Evolutionary conservation across 495 filamentous ascomycete genomes (phyloP).

Genomic region (Penicillium argentinense): DNA sequence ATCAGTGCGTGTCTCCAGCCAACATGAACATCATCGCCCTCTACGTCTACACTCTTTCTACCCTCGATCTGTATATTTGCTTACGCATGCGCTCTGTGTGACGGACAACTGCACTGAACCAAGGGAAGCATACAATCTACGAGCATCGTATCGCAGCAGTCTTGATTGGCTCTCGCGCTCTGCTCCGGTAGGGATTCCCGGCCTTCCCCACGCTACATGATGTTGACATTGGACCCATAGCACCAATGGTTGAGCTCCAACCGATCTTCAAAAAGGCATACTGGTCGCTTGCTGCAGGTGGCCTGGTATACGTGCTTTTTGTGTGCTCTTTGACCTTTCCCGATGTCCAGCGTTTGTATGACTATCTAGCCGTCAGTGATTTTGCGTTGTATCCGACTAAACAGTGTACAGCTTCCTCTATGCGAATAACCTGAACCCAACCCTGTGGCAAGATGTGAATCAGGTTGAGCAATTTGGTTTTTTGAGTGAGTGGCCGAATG

Average conservation of each 20-base stretch:
- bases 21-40: slow-evolving; percentile 11
- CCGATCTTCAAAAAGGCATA: slow-evolving; percentile 58
- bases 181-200: no score
- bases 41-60: slow-evolving; percentile 5
- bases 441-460: slow-evolving; percentile 68
- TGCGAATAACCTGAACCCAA: slow-evolving; percentile 68
- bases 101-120: no score
- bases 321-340: slow-evolving; percentile 49
- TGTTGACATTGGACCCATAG: not conserved
- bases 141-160: no score
- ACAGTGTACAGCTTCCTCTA: slow-evolving; percentile 63
- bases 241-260: slow-evolving; percentile 36
- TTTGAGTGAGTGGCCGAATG: slow-evolving; percentile 55
- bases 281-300: slow-evolving; percentile 52
- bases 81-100: no score
- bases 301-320: slow-evolving; percentile 51
- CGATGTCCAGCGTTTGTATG: slow-evolving; percentile 52
- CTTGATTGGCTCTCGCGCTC: no score
- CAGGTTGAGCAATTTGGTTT: slow-evolving; percentile 79
- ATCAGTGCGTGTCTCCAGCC: slow-evolving; percentile 5
- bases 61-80: not conserved
- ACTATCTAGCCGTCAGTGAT: not conserved
- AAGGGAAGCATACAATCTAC: no score
- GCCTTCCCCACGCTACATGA: no score
- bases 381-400: slow-evolving; percentile 7